Percentiles rank a stretch among this genome's conserved stretches.
phyloP scores from a whole-genome alignment of 2,329 filamentous ascomycete species.

The Coniochaeta prunicola region DNA sequence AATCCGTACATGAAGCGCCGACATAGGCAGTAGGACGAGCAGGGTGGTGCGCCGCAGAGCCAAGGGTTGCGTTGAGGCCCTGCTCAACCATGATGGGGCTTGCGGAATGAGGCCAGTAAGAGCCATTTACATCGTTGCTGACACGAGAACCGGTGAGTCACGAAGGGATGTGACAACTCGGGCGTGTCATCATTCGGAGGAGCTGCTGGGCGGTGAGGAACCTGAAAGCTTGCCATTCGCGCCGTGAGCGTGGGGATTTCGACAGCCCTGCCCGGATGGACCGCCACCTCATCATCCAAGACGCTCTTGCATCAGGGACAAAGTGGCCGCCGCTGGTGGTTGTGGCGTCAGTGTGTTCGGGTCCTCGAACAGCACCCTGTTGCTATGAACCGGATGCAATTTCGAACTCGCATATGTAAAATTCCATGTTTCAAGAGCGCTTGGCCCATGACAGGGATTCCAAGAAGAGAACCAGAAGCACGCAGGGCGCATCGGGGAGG shows the following conservation, averaged over 20 bases:
- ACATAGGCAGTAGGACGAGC: not conserved
- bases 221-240: not conserved
- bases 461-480: not conserved
- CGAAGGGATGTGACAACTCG: not conserved
- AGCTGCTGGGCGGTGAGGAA: not conserved
- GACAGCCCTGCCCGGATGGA: not conserved
- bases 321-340: too few species aligned
- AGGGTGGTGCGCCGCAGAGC: not conserved
- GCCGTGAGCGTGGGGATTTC: not conserved
- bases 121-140: not conserved
- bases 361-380: too few species aligned
- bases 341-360: too few species aligned
- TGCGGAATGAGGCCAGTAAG: too few species aligned
- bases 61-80: too few species aligned
- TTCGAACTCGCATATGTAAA: not conserved
- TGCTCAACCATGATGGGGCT: too few species aligned
- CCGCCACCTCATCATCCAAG: not conserved
- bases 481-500: not conserved
- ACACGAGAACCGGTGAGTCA: not conserved
- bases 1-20: not conserved
- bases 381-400: not conserved
- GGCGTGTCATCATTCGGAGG: not conserved
- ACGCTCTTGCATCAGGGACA: not conserved
- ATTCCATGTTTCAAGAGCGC: not conserved
- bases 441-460: not conserved